These are phyloP conservation scores for Tuber borchii DNA, from an alignment of 495 filamentous ascomycete species.

Conservation along the genomic window DNA sequence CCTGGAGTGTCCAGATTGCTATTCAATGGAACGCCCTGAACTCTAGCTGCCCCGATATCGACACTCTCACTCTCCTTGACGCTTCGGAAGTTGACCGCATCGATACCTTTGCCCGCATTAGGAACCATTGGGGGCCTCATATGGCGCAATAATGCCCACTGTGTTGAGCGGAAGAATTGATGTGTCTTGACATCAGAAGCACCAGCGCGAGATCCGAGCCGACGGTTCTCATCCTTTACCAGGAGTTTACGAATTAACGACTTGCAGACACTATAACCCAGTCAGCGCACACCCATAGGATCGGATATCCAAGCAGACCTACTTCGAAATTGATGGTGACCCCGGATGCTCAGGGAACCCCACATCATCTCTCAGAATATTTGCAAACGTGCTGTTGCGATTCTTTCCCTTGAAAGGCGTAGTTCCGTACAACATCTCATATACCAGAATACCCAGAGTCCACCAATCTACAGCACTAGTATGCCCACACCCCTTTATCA, in stretches of 20 bases:
- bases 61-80: constrained; percentile 96
- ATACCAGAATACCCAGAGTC: constrained; percentile 93
- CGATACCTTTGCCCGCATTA: constrained; percentile 80
- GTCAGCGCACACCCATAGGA: not conserved
- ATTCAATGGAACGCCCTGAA: constrained; percentile 75
- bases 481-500: constrained; percentile 97
- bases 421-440: constrained; percentile 98
- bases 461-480: constrained; percentile 99
- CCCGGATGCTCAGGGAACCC: constrained; percentile 85
- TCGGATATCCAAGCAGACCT: constrained; percentile 43
- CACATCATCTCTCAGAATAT: constrained; percentile 91
- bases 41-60: constrained; percentile 68
- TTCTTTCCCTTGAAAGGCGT: constrained; percentile 99
- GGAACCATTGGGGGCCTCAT: constrained; percentile 99
- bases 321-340: constrained; percentile 83
- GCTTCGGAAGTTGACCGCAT: constrained; percentile 93
- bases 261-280: constrained; percentile 72
- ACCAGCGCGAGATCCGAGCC: constrained; percentile 87
- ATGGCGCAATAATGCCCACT: constrained; percentile 94
- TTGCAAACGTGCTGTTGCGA: constrained; percentile 93
- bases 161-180: constrained; percentile 89
- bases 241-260: constrained; percentile 91
- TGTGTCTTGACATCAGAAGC: constrained; percentile 95
- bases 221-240: constrained; percentile 95
- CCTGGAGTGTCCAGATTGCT: constrained; percentile 79